phyloP scores from a whole-genome alignment of 2,329 filamentous ascomycete species.

The Exophiala calicioides region DNA sequence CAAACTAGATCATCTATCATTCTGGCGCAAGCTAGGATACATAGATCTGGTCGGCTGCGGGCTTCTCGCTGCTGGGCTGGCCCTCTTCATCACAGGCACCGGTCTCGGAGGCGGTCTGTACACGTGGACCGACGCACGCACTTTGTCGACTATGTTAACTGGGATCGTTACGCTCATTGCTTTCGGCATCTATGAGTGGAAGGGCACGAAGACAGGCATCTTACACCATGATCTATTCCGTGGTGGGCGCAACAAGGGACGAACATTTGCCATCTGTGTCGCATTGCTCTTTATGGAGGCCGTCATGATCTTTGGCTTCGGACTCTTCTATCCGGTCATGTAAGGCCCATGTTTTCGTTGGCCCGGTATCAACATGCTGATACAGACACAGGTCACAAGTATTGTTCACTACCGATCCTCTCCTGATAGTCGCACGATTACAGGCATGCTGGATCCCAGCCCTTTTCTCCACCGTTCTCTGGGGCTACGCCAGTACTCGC shows the following conservation, averaged over 20 bases:
- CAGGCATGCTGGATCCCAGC: slow-evolving; percentile 23
- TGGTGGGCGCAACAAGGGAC: slow-evolving; percentile 19
- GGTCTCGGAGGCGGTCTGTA: slow-evolving; percentile 26
- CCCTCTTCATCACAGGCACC: slow-evolving; percentile 24
- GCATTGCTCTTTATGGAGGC: slow-evolving; percentile 19
- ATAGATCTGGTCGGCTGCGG: slow-evolving; percentile 22
- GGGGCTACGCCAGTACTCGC: slow-evolving; percentile 19
- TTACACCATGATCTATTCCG: slow-evolving; percentile 27
- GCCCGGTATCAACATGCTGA: neutral
- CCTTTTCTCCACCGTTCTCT: slow-evolving; percentile 19
- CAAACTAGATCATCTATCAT: slow-evolving; percentile 22
- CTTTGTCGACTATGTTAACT: slow-evolving; percentile 16
- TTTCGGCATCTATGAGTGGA: slow-evolving; percentile 29
- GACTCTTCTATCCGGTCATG: slow-evolving; percentile 23
- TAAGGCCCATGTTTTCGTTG: slow-evolving; percentile 3
- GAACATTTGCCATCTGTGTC: slow-evolving; percentile 23
- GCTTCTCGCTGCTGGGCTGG: slow-evolving; percentile 21
- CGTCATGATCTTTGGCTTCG: slow-evolving; percentile 12
- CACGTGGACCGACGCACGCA: slow-evolving; percentile 23
- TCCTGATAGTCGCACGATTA: slow-evolving; percentile 15
- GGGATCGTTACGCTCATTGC: slow-evolving; percentile 23
- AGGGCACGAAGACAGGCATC: slow-evolving; percentile 25
- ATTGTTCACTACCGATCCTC: slow-evolving; percentile 18
- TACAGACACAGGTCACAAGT: neutral
- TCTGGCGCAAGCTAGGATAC: slow-evolving; percentile 24